These are phyloP conservation scores for Paradendryphiella salina DNA, from an alignment of 2,329 filamentous ascomycete genomes.

Conservation along the genomic window DNA sequence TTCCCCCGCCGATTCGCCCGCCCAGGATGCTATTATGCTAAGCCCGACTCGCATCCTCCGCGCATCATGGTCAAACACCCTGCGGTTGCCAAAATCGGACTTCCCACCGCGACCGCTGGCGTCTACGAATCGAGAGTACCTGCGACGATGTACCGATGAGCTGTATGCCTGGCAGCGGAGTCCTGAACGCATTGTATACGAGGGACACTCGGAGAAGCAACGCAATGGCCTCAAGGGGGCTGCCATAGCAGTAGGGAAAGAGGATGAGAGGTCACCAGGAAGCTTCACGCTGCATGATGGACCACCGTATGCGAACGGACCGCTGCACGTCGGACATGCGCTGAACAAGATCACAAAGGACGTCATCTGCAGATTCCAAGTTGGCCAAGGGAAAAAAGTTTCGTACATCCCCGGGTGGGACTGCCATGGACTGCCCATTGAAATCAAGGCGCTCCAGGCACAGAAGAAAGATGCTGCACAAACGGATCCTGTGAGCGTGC, in stretches of 20 bases:
- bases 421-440: slow-evolving; percentile 95
- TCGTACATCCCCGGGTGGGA: slow-evolving; percentile 94
- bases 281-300: slow-evolving; percentile 90
- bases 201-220: slow-evolving; percentile 16
- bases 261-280: slow-evolving; percentile 40
- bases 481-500: slow-evolving; percentile 59
- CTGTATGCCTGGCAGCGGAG: slow-evolving; percentile 83
- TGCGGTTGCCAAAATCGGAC: slow-evolving; percentile 54
- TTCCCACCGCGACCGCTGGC: slow-evolving; percentile 53
- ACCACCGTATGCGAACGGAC: slow-evolving; percentile 93
- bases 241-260: not conserved
- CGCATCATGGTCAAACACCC: slow-evolving; percentile 51
- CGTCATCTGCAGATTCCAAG: slow-evolving; percentile 79
- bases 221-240: not conserved
- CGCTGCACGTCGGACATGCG: slow-evolving; percentile 88
- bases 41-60: slow-evolving; percentile 43
- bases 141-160: slow-evolving; percentile 79
- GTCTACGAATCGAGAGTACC: slow-evolving; percentile 53
- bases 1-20: slow-evolving; percentile 13
- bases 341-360: slow-evolving; percentile 98
- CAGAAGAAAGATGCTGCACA: slow-evolving; percentile 46
- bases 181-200: slow-evolving; percentile 50
- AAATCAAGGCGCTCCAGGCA: slow-evolving; percentile 84
- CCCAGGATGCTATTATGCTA: slow-evolving; percentile 47
- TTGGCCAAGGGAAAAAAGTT: slow-evolving; percentile 75